A percentile compares a stretch with the other conserved stretches of the same genome.
phyloP scores from a whole-genome alignment of 352 stramenopile genomes.

The Phytophthora idaei region DNA sequence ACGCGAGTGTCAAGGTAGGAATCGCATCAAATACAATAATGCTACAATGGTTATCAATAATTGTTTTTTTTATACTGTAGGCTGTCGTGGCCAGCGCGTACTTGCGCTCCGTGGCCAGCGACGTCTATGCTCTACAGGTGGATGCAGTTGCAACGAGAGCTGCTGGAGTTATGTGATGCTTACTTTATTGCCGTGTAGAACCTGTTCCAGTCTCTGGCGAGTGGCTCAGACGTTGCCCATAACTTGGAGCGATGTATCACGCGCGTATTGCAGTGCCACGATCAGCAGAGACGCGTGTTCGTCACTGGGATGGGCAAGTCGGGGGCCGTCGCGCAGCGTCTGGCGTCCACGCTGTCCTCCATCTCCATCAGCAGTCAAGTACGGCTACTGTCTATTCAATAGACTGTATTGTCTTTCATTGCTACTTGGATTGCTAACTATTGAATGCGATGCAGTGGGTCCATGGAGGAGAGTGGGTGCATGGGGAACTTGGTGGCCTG shows the following conservation, averaged over 20 bases:
- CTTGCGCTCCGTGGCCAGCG: constrained; percentile 37
- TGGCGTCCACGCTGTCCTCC: constrained; percentile 75
- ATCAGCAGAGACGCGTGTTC: constrained; percentile 56
- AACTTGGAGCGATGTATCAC: constrained; percentile 41
- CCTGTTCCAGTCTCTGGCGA: constrained; percentile 41
- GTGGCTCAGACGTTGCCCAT: constrained; percentile 27
- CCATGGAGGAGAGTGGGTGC: constrained; percentile 80
- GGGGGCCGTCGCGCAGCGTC: constrained; percentile 66
- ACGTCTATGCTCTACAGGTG: constrained; percentile 42
- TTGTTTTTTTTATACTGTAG: not conserved
- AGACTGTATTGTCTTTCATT: not conserved
- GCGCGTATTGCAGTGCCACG: constrained; percentile 50
- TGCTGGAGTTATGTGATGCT: not conserved
- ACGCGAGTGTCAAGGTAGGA: constrained; percentile 13
- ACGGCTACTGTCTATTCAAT: no score
- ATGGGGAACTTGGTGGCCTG: constrained; percentile 79
- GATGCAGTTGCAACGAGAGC: not conserved
- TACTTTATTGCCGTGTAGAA: constrained; percentile 15
- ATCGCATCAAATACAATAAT: not conserved
- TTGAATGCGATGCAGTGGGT: constrained; percentile 51
- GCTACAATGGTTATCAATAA: not conserved
- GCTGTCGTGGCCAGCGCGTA: constrained; percentile 4
- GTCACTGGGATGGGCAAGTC: constrained; percentile 86
- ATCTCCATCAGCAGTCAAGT: constrained; percentile 79
- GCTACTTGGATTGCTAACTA: constrained; percentile 2